A percentile compares a stretch with the other conserved stretches of the same genome.
Evolutionary conservation across 352 stramenopile species (phyloP).

Genomic region (Phytophthora sojae): DNA sequence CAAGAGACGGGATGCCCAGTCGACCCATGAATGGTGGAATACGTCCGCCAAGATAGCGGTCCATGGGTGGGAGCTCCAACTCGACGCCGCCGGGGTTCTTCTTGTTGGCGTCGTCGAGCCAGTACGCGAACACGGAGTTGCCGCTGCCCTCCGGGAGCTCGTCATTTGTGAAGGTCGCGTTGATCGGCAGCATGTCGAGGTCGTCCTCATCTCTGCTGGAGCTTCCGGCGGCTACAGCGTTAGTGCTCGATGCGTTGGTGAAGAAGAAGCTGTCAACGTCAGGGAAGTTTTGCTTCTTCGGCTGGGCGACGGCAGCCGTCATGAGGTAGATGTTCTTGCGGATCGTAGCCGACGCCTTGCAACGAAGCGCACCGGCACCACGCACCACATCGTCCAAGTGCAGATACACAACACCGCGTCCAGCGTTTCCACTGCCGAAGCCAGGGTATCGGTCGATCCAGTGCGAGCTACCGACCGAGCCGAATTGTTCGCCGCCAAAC

Average conservation of each 20-base stretch:
- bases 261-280: slow-evolving; percentile 64
- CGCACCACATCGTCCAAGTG: slow-evolving; percentile 80
- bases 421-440: slow-evolving; percentile 52
- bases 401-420: slow-evolving; percentile 76
- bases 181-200: slow-evolving; percentile 59
- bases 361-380: slow-evolving; percentile 66
- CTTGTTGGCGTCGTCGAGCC: slow-evolving; percentile 65
- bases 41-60: slow-evolving; percentile 50
- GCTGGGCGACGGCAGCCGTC: slow-evolving; percentile 72
- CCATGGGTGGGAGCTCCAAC: slow-evolving; percentile 62
- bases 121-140: slow-evolving; percentile 78
- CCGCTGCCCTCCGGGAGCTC: slow-evolving; percentile 62
- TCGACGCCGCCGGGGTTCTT: slow-evolving; percentile 24
- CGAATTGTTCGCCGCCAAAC: slow-evolving; percentile 84
- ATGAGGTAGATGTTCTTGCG: slow-evolving; percentile 83
- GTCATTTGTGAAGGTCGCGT: slow-evolving; percentile 71
- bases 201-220: slow-evolving; percentile 44
- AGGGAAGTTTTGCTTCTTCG: slow-evolving; percentile 53
- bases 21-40: slow-evolving; percentile 79
- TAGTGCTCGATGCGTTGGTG: slow-evolving; percentile 20
- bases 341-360: slow-evolving; percentile 73
- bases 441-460: slow-evolving; percentile 84
- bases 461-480: slow-evolving; percentile 79
- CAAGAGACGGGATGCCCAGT: slow-evolving; percentile 74
- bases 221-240: slow-evolving; percentile 18